Base-by-base conservation (phyloP, 202 grass and related monocot genomes). In the Setaria viridis region DNA sequence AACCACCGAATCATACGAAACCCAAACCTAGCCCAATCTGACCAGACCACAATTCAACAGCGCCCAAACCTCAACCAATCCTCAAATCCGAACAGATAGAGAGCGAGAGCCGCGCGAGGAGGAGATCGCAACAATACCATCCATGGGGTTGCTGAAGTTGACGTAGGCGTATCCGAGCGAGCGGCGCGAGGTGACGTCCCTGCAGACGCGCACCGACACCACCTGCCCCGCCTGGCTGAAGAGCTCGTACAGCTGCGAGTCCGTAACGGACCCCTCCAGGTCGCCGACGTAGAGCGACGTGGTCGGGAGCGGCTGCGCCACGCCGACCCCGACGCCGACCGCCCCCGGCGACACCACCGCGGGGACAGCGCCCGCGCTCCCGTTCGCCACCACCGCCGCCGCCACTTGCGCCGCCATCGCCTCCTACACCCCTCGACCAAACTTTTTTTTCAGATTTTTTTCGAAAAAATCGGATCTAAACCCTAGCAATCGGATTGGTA, bases 101-200 rank as follows among this genome's bases (percentile, higher is more conserved):
- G 15, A 25, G 16, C 9, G 11, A 25, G 48, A 21, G 25, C 21
- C 21, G 45, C 45, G 48, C 5, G 17, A 58, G 35, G 32, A 56
- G 37, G 62, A 51, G 67, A 82, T 62, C 51, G 51, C 20, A 9
- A n/a, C 25, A 3, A 50, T 86, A 95, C 93, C 93, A 89, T 95
- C 93, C 45, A 74, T 0, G 73, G 88, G 83, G 84, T 76, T 89
- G 93, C 30, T 85, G 84, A 78, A 95, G 86, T 95, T 93, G 86
- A 95, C 90, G 72, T 93, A 95, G 72, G 91, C 93, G 76, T 95
- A 95, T 37, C 93, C 91, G 66, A 95, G 93, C 49, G 90, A 95
- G 25, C 90, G 84, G 48, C 85, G 81, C 35, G 90, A 81, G 79
- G 20, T 84, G 78, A 91, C 46, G 82, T 95, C 90, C 73, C 93